These are phyloP conservation scores for Eutypa lata DNA, from an alignment of 2,329 filamentous ascomycete genomes.

Conservation along the genomic window DNA sequence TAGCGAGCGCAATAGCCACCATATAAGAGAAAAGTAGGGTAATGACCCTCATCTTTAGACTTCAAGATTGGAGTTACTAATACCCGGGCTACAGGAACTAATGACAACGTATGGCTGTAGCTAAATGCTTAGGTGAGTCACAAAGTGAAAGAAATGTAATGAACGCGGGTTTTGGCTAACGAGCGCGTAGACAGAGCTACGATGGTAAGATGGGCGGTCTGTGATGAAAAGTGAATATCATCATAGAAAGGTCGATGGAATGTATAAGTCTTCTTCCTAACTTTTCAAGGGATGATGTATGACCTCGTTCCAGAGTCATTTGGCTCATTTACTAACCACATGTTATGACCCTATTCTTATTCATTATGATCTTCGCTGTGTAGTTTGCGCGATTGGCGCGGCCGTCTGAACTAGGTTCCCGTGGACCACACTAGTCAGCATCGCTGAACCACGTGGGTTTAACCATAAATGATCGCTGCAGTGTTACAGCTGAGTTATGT, in stretches of 20 bases:
- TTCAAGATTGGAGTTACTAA: neutral
- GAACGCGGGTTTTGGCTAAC: neutral
- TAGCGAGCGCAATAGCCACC: conserved; percentile 10
- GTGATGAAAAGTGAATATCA: neutral
- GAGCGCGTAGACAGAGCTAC: neutral
- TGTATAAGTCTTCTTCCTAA: neutral
- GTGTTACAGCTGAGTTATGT: no score
- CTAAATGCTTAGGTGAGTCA: neutral
- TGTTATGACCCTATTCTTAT: neutral
- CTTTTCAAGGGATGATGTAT: no score
- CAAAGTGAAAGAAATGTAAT: neutral
- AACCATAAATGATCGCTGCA: no score
- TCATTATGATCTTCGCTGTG: neutral
- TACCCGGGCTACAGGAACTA: neutral
- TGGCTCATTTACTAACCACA: no score
- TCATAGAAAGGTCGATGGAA: neutral
- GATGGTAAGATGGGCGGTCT: neutral
- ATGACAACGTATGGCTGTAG: neutral
- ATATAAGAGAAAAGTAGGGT: conserved; percentile 8
- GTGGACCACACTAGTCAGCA: neutral
- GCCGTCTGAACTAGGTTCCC: neutral
- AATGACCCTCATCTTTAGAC: conserved; percentile 11
- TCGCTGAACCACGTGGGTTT: no score
- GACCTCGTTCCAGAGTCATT: no score
- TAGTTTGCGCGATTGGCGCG: neutral